Base-by-base conservation (phyloP, 768 basidiomycete species). In the Lentinula aciculospora region DNA sequence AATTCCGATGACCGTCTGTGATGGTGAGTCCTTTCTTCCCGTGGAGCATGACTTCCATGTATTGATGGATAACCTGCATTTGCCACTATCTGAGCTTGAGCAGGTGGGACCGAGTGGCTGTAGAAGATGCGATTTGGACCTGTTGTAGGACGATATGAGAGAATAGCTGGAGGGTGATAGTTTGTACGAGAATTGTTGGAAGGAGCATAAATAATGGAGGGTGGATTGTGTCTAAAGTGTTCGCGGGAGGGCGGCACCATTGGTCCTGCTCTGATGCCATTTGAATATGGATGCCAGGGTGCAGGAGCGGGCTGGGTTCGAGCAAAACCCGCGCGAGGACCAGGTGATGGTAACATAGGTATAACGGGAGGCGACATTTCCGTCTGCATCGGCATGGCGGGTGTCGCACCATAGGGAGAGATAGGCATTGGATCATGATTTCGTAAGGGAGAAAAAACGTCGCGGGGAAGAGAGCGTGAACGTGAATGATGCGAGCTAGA, bases 61-160 rank as follows among this genome's bases (percentile, higher is more conserved):
- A 58, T 74, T 76, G 3, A 78, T 75, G 1, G 76, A 69, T 15
- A 70, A 68, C 45, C 54, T 48, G 37, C 39, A 25, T 72, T 75
- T 39, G 75, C 73, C n/a, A n/a, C n/a, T 47, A 72, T 74, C 4
- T 74, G 73, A 62, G 78, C 75, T 58, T 76, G 75, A 34, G 68
- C 65, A 63, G 59, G 71, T 32, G 70, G 78, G 23, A 74, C 68
- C n/a, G 86, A 87, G 54, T 86, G 83, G 57, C 85, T 87, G 66
- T 87, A 82, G 3, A 81, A 80, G 73, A 88, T 81, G 3, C 83
- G 83, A 56, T 85, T 80, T 0, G 84, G 73, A 49, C 79, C 77
- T 71, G 77, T 68, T 60, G 76, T 72, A 60, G 81, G 80, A 6
- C 73, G 76, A 46, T 84, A 78, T 60, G 84, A 78, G 10, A 80